Evolutionary conservation across 495 filamentous ascomycete species (phyloP), one percentile per base, ranked within the genome.

Genomic region (Aspergillus cristatus): DNA sequence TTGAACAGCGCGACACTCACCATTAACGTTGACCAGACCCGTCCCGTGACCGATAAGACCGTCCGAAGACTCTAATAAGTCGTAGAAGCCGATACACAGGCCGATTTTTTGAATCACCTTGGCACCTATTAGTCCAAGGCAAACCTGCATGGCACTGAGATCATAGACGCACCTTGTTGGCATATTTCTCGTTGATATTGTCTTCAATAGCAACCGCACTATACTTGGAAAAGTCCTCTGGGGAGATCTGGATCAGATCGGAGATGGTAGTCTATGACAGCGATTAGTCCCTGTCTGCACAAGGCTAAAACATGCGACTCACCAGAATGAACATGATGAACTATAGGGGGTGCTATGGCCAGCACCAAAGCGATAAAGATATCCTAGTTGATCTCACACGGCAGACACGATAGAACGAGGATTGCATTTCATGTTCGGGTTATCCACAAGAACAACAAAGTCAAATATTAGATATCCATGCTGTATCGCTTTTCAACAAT

Each of bases 131-230:
- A 24, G 20, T 4, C 20, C 20, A 8, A 24, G 32, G 12, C 12
- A 14, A 18, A 7, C 24, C 18, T 24, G 8, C 20, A 24, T 24
- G 8, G 8, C 28, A 30, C 13, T 17, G 13, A 22, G n/a, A 35
- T 34, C 67, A 40, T 24, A n/a, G n/a, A n/a, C n/a, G n/a, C 35
- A 86, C 83, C 60, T 87, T 90, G 67, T 98, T 93, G 36, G 90
- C 78, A 60, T 94, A 98, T 64, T 97, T 98, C 39, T 77, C 73
- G 49, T 97, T 94, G 63, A 98, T 88, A 45, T 84, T 86, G 57
- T 97, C 88, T 60, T 95, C 85, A 42, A 98, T 79, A 2, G 85
- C 84, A 24, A 81, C 72, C 5, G 68, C 65, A 48, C 83, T 88
- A 33, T 78, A 71, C 50, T 87, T 90, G 25, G 75, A 66, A 53